Evolutionary conservation across 1,139 yeast genomes (phyloP).

Genomic region (Saccharomycopsis hybrid): DNA sequence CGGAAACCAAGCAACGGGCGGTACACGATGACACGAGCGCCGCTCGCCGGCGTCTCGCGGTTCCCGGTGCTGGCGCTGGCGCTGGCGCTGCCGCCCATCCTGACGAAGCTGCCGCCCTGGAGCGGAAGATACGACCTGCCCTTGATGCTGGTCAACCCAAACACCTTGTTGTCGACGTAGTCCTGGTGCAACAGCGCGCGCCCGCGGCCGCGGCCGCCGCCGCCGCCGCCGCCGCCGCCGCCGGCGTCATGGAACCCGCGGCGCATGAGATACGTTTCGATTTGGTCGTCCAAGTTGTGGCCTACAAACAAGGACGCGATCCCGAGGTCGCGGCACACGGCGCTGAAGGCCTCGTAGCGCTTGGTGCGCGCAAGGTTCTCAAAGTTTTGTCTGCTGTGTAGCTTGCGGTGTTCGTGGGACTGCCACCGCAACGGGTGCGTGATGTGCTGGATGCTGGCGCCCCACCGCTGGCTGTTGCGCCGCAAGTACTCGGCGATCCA

Average conservation of each 20-base stretch:
- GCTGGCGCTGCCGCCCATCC: too few species aligned
- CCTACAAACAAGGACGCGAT: constrained; percentile 37
- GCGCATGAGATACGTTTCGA: constrained; percentile 36
- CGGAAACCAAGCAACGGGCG: constrained; percentile 39
- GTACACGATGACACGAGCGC: constrained; percentile 25
- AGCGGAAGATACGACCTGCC: not conserved
- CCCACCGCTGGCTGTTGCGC: not conserved
- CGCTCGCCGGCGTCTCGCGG: too few species aligned
- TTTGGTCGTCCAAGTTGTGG: constrained; percentile 47
- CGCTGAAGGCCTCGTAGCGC: constrained; percentile 35
- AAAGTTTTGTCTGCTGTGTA: constrained; percentile 35
- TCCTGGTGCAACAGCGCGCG: not conserved
- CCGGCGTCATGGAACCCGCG: too few species aligned
- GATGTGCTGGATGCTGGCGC: constrained; percentile 29
- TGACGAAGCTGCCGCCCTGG: too few species aligned
- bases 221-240: too few species aligned
- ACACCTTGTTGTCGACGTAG: constrained; percentile 1
- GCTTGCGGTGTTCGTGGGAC: constrained; percentile 20
- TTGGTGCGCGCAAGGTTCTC: constrained; percentile 44
- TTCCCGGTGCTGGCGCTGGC: too few species aligned
- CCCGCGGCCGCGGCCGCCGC: too few species aligned
- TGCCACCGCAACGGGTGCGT: constrained; percentile 32
- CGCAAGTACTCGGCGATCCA: constrained; percentile 30
- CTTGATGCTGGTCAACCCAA: constrained; percentile 4
- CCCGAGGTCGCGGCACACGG: constrained; percentile 26